Evolutionary conservation across 1,284 basidiomycete genomes (phyloP).

Genomic region (Xerocomus minutiporus): DNA sequence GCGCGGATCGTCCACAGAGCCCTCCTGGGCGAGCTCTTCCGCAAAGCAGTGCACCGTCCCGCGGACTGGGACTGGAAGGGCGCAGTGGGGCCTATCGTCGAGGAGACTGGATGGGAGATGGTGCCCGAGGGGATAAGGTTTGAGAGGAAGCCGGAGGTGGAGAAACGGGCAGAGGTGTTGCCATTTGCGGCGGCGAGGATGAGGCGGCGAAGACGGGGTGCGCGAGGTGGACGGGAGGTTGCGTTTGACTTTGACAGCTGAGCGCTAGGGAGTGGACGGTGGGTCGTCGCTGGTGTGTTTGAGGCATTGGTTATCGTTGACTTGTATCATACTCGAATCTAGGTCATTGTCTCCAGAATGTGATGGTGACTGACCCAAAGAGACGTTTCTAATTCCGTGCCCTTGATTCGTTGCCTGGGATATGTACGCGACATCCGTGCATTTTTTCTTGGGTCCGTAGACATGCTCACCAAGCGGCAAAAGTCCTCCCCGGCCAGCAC

Average conservation of each 20-base stretch:
- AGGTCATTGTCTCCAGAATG: too few species aligned
- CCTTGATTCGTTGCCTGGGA: too few species aligned
- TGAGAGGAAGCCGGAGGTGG: neutral
- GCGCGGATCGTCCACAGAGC: constrained; percentile 23
- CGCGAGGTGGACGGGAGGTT: constrained; percentile 22
- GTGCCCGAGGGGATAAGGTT: constrained; percentile 11
- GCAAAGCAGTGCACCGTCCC: constrained; percentile 17
- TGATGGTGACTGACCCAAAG: too few species aligned
- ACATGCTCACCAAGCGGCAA: too few species aligned
- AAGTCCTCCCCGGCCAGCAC: too few species aligned
- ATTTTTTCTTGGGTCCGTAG: too few species aligned
- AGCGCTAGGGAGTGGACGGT: neutral
- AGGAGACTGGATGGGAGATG: constrained; percentile 21
- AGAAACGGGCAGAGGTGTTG: constrained; percentile 4
- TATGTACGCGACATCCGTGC: too few species aligned
- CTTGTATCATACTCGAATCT: too few species aligned
- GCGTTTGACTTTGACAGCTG: constrained; percentile 16
- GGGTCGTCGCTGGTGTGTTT: too few species aligned
- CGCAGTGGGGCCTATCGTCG: constrained; percentile 11
- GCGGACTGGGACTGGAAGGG: constrained; percentile 24
- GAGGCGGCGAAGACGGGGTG: constrained; percentile 18
- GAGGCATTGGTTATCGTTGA: too few species aligned
- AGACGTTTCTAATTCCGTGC: too few species aligned
- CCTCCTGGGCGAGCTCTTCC: constrained; percentile 22
- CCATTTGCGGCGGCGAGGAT: constrained; percentile 28